These are phyloP conservation scores for Termitomyces sp. DNA, from an alignment of 768 basidiomycete genomes.

Conservation along the genomic window DNA sequence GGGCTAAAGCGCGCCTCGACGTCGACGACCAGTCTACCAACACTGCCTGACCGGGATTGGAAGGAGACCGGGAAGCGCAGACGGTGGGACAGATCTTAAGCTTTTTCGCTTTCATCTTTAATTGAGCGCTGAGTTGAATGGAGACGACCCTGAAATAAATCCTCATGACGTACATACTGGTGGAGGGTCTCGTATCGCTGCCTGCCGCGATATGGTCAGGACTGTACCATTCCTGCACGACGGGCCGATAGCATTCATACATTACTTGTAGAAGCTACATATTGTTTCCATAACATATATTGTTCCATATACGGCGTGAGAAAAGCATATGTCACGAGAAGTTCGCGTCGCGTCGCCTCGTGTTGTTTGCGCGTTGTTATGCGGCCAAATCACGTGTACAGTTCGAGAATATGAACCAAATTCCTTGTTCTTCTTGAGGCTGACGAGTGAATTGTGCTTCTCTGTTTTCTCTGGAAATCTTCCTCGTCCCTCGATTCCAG, in stretches of 20 bases:
- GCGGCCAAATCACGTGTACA: slow-evolving; percentile 27
- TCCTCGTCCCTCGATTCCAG: slow-evolving; percentile 14
- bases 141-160: neutral
- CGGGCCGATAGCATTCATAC: neutral
- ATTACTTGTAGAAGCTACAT: neutral
- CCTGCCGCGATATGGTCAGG: neutral
- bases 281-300: neutral
- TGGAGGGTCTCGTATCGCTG: neutral
- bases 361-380: slow-evolving; percentile 31
- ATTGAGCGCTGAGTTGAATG: neutral
- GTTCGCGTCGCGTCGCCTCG: slow-evolving; percentile 25
- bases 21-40: slow-evolving; percentile 15
- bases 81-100: slow-evolving; percentile 29
- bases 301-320: slow-evolving; percentile 4
- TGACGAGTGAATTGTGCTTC: slow-evolving; percentile 29
- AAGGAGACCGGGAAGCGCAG: slow-evolving; percentile 34
- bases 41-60: slow-evolving; percentile 25
- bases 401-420: slow-evolving; percentile 19
- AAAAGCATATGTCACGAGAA: slow-evolving; percentile 12
- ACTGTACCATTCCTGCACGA: neutral
- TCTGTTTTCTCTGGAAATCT: slow-evolving; percentile 20
- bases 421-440: slow-evolving; percentile 29
- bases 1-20: slow-evolving; percentile 33
- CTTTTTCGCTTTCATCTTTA: neutral
- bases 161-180: neutral